Evolutionary conservation across 352 stramenopile genomes (phyloP).

Genomic region (Pythium guiyangense): DNA sequence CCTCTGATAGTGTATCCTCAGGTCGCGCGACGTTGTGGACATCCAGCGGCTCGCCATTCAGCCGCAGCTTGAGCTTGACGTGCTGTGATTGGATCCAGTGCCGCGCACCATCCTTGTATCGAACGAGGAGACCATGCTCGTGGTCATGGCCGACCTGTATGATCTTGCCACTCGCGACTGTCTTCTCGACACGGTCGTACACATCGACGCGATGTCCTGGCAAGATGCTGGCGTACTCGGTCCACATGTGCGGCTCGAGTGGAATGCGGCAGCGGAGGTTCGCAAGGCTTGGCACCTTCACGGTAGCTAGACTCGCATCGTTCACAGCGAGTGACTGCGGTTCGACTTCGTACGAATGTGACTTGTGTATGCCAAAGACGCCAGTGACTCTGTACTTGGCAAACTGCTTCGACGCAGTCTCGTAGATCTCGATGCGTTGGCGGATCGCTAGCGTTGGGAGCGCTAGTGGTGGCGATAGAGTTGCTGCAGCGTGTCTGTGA

Average conservation of each 20-base stretch:
- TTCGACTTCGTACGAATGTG: conserved; percentile 25
- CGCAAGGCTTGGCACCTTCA: conserved; percentile 10
- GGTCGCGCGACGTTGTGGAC: neutral
- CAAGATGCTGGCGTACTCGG: conserved; percentile 15
- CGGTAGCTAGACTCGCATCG: too few relatives aligned
- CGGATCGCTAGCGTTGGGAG: conserved; percentile 15
- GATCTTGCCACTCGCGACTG: conserved; percentile 20
- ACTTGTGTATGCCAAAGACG: neutral
- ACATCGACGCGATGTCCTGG: conserved; percentile 23
- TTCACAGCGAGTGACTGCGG: conserved; percentile 1
- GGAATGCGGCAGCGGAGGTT: conserved; percentile 21
- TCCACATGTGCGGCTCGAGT: conserved; percentile 20
- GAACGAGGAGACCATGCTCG: conserved; percentile 16
- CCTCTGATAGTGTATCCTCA: neutral
- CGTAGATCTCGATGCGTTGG: conserved; percentile 25
- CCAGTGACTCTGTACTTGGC: conserved; percentile 23
- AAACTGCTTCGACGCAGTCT: conserved; percentile 20
- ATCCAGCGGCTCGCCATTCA: conserved; percentile 13
- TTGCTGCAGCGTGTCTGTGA: too few relatives aligned
- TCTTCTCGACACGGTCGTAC: conserved; percentile 19
- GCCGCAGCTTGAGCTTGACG: conserved; percentile 23
- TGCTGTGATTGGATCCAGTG: conserved; percentile 19
- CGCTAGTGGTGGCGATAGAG: too few relatives aligned
- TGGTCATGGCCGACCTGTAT: conserved; percentile 7
- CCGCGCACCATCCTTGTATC: conserved; percentile 24